Base-by-base conservation (phyloP, 768 basidiomycete genomes). In the Floccularia luteovirens region DNA sequence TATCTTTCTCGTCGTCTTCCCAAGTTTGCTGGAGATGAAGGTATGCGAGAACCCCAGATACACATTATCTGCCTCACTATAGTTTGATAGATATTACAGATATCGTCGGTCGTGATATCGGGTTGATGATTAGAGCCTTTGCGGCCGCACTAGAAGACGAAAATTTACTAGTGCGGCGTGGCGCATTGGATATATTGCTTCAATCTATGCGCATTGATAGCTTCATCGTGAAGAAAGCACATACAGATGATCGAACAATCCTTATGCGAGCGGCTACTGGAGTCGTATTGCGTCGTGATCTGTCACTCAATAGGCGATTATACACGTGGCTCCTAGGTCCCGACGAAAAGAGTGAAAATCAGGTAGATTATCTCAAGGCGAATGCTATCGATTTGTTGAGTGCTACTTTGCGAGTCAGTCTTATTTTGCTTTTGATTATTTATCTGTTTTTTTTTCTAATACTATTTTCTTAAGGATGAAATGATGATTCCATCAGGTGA, bases 71-170 rank as follows among this genome's bases (percentile, higher is more conserved):
- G 27, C 36, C 35, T 37, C 27, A 24, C 24, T 21, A 41, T 16
- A 34, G 21, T 43, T 22, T 23, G 21, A 13, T 41, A 75, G 87
- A 87, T 49, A 77, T 90, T 19, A 72, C 76, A 0, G 59, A 69
- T 3, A 78, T 90, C 22, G 75, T 91, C 8, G 92, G 91, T 3
- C 74, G 77, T 34, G 91, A 96, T 53, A 77, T 90, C 35, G 96
- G 94, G 2, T 68, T 98, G 36, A 90, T 98, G 85, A 84, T 98
- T 41, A 77, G 96, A 33, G 94, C 90, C 0, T 90, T 97, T 44
- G 72, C 91, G 2, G 79, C 90, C 5, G 86, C 86, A 0, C 66
- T 99, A n/a, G 89, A 91, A 56, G 96, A 98, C 49, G 85, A 90
- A 47, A 91, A 94, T 49, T 68, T 93, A 13, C 75, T 99, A 17